These are phyloP conservation scores for Eragrostis tef DNA, from an alignment of 202 grass and related monocot species.

Conservation along the genomic window DNA sequence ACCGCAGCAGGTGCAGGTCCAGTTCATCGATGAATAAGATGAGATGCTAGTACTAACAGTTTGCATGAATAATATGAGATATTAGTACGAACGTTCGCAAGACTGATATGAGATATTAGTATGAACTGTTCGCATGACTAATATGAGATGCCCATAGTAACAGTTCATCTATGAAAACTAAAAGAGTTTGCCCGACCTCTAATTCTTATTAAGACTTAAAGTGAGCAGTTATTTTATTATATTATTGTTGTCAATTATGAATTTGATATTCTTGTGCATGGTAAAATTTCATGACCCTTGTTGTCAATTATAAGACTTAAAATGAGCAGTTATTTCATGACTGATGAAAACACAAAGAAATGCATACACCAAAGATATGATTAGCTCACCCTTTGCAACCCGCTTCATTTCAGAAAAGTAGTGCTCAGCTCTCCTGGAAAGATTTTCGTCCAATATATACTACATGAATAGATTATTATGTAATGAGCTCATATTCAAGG, in stretches of 20 bases:
- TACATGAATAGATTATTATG: slow-evolving; percentile 35
- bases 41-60: not conserved
- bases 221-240: not conserved
- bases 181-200: not conserved
- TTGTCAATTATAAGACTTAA: too few relatives aligned
- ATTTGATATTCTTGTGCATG: not conserved
- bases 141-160: not conserved
- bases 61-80: too few relatives aligned
- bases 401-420: slow-evolving; percentile 87
- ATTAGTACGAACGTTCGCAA: too few relatives aligned
- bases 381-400: slow-evolving; percentile 71
- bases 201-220: not conserved
- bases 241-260: not conserved
- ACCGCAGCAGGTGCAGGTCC: not conserved
- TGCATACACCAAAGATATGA: not conserved
- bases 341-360: slow-evolving; percentile 2
- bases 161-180: not conserved
- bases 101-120: too few relatives aligned
- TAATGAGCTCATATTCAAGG: not conserved
- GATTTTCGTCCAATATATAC: slow-evolving; percentile 65
- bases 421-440: slow-evolving; percentile 83
- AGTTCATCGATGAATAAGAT: not conserved
- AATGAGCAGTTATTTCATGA: too few relatives aligned
- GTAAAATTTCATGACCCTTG: not conserved
- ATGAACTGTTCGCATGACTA: too few relatives aligned